Base-by-base conservation (phyloP, 164 flowering plant genomes). In the Akebia trifoliata region DNA sequence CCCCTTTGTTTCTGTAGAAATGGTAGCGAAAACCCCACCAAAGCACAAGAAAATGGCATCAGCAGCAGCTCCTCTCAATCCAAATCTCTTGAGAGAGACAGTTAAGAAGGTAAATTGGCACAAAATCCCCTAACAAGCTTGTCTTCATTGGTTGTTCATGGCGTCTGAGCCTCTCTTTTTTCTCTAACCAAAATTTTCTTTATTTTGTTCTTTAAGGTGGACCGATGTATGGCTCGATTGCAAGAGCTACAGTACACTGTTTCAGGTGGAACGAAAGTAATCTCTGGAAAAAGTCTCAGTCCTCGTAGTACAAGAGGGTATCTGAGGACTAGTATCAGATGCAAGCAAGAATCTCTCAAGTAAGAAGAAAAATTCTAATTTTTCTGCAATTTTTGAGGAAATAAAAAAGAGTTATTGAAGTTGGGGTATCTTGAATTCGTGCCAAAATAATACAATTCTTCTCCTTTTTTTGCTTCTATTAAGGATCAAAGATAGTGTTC, bases 11-110 rank as follows among this genome's bases (percentile, higher is more conserved):
- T 42, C 44, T 22, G 34, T 34, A 47, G 64, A 63, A 54, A 90
- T 90, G 97, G 97, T 90, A 15, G 97, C 97, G 21, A 85, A 81
- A 80, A 81, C 84, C 72, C 97, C 95, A 74, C 78, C 83, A 57
- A 83, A 79, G 75, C 80, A 62, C 63, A 77, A 61, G 80, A 81
- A 63, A 64, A 63, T 76, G 70, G 75, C 75, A 39, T 3, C 9
- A 28, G 25, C 26, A 3, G 17, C 32, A 22, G 79, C 85, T 56
- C 77, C 83, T 60, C 77, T 89, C 62, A 81, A 83, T 49, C 91
- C 96, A 5, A 72, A 51, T 72, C 84, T 81, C 6, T 62, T 92
- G 46, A 74, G 88, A 69, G 97, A 89, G 67, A 87, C 97, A 7
- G 67, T 89, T 4, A 79, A 72, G 65, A 93, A 93, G 95, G 96